phyloP scores from a whole-genome alignment of 2,329 filamentous ascomycete species.

The Phyllosticta capitalensis region DNA sequence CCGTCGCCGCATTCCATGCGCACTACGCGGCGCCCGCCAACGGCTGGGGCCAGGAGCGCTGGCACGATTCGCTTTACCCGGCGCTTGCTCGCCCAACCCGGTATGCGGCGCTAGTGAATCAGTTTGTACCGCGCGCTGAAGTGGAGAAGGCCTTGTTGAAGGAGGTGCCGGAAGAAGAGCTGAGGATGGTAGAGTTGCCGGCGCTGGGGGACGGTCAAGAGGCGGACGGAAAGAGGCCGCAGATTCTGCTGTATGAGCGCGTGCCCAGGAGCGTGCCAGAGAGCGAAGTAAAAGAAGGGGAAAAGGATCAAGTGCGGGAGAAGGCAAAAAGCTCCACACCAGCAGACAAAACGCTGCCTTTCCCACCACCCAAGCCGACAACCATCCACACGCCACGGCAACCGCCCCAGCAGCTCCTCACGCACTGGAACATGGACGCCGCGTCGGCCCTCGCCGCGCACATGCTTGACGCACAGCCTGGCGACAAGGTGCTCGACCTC shows the following conservation, averaged over 20 bases:
- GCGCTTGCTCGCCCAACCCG: constrained; percentile 17
- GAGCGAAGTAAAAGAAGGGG: background rate
- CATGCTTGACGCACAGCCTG: constrained; percentile 25
- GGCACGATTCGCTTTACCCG: constrained; percentile 19
- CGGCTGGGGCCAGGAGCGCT: constrained; percentile 15
- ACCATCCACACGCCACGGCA: background rate
- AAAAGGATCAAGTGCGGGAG: background rate
- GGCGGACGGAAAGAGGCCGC: background rate
- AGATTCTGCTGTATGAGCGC: background rate
- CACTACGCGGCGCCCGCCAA: constrained; percentile 17
- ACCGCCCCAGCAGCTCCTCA: constrained; percentile 12
- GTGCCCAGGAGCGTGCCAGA: background rate
- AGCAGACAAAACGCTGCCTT: constrained; percentile 8
- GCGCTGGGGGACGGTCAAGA: background rate
- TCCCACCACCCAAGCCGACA: constrained; percentile 15
- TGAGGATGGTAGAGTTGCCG: background rate
- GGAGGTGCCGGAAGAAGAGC: background rate
- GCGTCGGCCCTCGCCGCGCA: constrained; percentile 17
- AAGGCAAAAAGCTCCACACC: background rate
- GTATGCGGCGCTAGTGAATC: constrained; percentile 21
- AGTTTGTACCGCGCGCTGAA: constrained; percentile 14
- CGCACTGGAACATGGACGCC: constrained; percentile 24
- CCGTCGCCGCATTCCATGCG: constrained; percentile 21
- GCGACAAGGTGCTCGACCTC: constrained; percentile 31
- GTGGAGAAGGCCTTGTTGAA: background rate